phyloP scores from a whole-genome alignment of 768 basidiomycete genomes.

The Stropharia rugosoannulata region DNA sequence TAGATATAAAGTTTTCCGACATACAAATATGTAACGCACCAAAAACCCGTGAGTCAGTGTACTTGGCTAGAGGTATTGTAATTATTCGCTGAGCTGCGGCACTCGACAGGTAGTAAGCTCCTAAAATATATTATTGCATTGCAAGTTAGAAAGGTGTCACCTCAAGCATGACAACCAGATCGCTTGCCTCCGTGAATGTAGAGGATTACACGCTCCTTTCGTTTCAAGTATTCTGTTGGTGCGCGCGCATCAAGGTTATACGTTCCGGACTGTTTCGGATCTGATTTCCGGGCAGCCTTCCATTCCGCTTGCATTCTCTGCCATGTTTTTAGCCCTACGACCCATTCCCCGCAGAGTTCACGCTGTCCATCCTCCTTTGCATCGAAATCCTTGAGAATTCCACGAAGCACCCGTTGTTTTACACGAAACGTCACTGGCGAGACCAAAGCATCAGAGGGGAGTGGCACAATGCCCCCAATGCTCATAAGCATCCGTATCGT shows the following conservation, averaged over 20 bases:
- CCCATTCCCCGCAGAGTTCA: constrained; percentile 93
- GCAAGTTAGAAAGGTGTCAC: not conserved
- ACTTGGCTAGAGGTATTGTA: constrained; percentile 89
- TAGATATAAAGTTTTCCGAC: not conserved
- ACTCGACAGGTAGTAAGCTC: constrained; percentile 91
- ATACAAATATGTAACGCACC: constrained; percentile 22
- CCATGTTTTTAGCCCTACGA: constrained; percentile 93
- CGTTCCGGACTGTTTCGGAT: constrained; percentile 12
- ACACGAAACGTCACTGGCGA: constrained; percentile 94
- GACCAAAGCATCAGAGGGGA: constrained; percentile 90
- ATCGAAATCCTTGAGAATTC: constrained; percentile 78
- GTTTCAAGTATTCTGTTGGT: constrained; percentile 26
- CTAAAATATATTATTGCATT: constrained; percentile 31
- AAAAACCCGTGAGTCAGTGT: constrained; percentile 87
- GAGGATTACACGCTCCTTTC: constrained; percentile 80
- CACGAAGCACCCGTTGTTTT: constrained; percentile 65
- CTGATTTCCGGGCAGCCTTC: constrained; percentile 42
- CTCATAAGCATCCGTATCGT: constrained; percentile 68
- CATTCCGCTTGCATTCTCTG: constrained; percentile 81
- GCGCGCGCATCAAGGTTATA: constrained; percentile 8
- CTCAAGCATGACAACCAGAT: not conserved
- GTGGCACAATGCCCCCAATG: constrained; percentile 77
- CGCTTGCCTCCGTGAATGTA: constrained; percentile 88
- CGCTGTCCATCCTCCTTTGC: constrained; percentile 71
- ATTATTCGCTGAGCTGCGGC: constrained; percentile 88